Conservation (phyloP, 2,329 filamentous ascomycete species). For the Clarireedia monteithiana region DNA sequence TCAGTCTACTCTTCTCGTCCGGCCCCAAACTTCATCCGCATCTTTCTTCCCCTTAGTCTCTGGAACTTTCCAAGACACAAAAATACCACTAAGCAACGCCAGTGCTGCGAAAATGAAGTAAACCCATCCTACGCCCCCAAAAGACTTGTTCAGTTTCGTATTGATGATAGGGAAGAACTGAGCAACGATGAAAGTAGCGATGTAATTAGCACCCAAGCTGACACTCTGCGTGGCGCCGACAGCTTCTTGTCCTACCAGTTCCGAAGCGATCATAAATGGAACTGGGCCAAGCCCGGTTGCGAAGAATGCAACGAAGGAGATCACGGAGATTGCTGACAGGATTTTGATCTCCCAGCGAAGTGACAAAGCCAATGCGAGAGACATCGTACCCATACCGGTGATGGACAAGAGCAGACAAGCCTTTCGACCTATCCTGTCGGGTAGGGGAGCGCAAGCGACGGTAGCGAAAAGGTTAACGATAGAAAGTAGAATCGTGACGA, state of each 20-base stretch:
- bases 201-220: slow-evolving; percentile 79
- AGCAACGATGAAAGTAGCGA: slow-evolving; percentile 84
- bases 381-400: slow-evolving; percentile 72
- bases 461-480: slow-evolving; percentile 81
- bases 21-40: slow-evolving; percentile 86
- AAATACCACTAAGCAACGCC: slow-evolving; percentile 59
- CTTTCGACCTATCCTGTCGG: slow-evolving; percentile 84
- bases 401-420: slow-evolving; percentile 76
- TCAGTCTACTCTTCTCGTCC: slow-evolving; percentile 37
- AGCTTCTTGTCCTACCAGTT: slow-evolving; percentile 83
- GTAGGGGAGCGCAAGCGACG: slow-evolving; percentile 70
- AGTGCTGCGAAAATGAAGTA: slow-evolving; percentile 87
- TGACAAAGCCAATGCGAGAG: slow-evolving; percentile 69
- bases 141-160: slow-evolving; percentile 52
- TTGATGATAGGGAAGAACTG: slow-evolving; percentile 93
- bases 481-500: slow-evolving; percentile 83
- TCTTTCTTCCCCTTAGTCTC: slow-evolving; percentile 83
- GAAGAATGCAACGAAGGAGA: slow-evolving; percentile 84
- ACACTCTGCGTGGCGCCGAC: slow-evolving; percentile 89
- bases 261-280: slow-evolving; percentile 87
- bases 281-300: slow-evolving; percentile 87
- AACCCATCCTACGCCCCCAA: slow-evolving; percentile 69
- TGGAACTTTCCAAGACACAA: slow-evolving; percentile 68
- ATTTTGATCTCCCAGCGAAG: slow-evolving; percentile 67
- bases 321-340: slow-evolving; percentile 71